Base-by-base conservation (phyloP, 225 moss, liverwort and hornwort species). In the Bryum argenteum region DNA sequence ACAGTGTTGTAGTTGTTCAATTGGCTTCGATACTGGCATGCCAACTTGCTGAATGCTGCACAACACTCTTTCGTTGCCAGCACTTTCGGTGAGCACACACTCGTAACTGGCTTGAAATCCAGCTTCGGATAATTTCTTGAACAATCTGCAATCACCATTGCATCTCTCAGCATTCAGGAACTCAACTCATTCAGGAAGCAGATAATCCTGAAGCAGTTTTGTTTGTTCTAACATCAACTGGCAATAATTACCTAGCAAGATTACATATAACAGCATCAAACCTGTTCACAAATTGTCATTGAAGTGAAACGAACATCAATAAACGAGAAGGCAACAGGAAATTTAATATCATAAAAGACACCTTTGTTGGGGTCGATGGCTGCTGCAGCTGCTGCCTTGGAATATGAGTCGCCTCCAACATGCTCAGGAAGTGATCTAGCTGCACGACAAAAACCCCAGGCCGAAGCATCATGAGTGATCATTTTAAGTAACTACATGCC, bases 1-100 rank as follows among this genome's bases (percentile, higher is more conserved):
- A 90, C 37, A 1, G 80, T 82, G 47, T 80, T 78, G 64, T 90
- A 84, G 75, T 94, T 77, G 52, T 90, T 91, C 3, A 91, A 83
- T 61, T 90, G 57, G 11, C 58, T 76, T 51, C 68, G 73, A 33
- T 75, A 87, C 37, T 83, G 42, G 63, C 90, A 88, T 7, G 87
- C 90, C 0, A 89, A 44, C 37, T 43, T 62, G 48, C 45, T 82
- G 54, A 90, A 90, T 5, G 88, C 80, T 0, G 77, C 23, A 61
- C 94, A 94, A 39, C 91, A 94, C 4, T 64, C 11, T 11, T 19
- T 70, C 0, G 65, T 41, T 1, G 89, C 83, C 18, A 78, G 81
- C 19, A 51, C 65, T 26, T 83, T 78, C 3, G 65, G 59, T 8
- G 70, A 69, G 82, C 91, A 94, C 0, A 60, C 77, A 8, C 45